These are phyloP conservation scores for Xylaria grammica DNA, from an alignment of 495 filamentous ascomycete genomes.

Conservation along the genomic window DNA sequence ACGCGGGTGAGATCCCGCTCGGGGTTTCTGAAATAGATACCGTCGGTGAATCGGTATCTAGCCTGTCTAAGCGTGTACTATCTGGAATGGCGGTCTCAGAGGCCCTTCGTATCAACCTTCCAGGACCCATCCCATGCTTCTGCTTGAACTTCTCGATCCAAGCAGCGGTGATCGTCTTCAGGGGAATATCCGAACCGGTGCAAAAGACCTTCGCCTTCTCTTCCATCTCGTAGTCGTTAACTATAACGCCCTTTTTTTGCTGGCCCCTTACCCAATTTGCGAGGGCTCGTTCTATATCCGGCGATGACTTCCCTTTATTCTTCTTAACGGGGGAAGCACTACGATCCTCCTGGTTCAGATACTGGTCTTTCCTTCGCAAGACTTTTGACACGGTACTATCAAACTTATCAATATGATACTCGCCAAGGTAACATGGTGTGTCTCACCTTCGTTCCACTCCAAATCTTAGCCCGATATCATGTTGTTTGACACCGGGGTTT, in stretches of 20 bases:
- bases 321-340: conserved; percentile 87
- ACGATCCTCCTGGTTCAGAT: conserved; percentile 86
- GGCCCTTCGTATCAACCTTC: conserved; percentile 68
- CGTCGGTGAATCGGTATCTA: conserved; percentile 47
- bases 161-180: conserved; percentile 72
- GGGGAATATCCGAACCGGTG: conserved; percentile 75
- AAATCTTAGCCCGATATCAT: conserved; percentile 95
- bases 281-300: conserved; percentile 92
- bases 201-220: conserved; percentile 91
- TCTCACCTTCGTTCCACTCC: conserved; percentile 96
- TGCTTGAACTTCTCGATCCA: conserved; percentile 98
- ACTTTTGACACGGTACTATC: conserved; percentile 98
- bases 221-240: conserved; percentile 83
- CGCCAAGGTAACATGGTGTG: conserved; percentile 4
- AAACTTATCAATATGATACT: conserved; percentile 12
- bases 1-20: conserved; percentile 73
- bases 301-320: conserved; percentile 84
- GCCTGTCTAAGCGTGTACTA: conserved; percentile 56
- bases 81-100: conserved; percentile 69
- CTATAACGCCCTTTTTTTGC: conserved; percentile 72
- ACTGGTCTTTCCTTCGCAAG: conserved; percentile 94
- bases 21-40: conserved; percentile 70
- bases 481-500: conserved; percentile 93
- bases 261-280: conserved; percentile 86
- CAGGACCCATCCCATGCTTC: conserved; percentile 77